Evolutionary conservation across 768 basidiomycete genomes (phyloP), one percentile per base, ranked within the genome.

Genomic region (Asterophora lycoperdoides): DNA sequence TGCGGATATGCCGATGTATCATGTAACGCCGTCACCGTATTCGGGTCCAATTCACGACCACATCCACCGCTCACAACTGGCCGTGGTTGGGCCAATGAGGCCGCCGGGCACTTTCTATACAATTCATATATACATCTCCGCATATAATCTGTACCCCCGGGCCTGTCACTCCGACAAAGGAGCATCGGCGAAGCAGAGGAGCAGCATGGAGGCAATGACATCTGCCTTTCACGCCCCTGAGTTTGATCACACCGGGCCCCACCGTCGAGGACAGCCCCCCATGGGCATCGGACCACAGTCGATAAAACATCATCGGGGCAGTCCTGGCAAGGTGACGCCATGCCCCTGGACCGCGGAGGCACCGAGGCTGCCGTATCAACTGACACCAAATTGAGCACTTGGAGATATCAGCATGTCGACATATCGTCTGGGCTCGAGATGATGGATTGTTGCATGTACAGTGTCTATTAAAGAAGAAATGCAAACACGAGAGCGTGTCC

Each of bases 321-420:
- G 23, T 23, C 23, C 23, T n/a, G n/a, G n/a, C 23, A 23, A 23
- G 23, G 3, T 23, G 37, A 15, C 9, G 23, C 40, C 11, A 8
- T 11, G 23, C 15, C 40, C 15, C 8, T 14, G 20, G 30, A 34
- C 46, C 46, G 38, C 46, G 46, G 46, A 47, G 39, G 9, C 34
- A 41, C 11, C 28, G 28, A 36, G 41, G 33, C 35, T 14, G 10
- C 26, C 17, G n/a, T 48, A 20, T 48, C 41, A 40, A 48, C 23
- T 30, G 37, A 48, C 9, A 14, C 7, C 13, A 5, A 37, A 47
- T 15, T 2, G 34, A 26, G 32, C 40, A 34, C 4, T 18, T 20
- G 11, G 29, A 18, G 37, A 39, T 47, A 28, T 40, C 19, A 34
- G 18, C 32, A 41, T 48, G 4, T 19, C 29, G 13, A 32, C 28